A percentile compares a stretch with the other conserved stretches of the same genome.
Conservation (phyloP, 345 rosid species). For the Melaleuca alternifolia region DNA sequence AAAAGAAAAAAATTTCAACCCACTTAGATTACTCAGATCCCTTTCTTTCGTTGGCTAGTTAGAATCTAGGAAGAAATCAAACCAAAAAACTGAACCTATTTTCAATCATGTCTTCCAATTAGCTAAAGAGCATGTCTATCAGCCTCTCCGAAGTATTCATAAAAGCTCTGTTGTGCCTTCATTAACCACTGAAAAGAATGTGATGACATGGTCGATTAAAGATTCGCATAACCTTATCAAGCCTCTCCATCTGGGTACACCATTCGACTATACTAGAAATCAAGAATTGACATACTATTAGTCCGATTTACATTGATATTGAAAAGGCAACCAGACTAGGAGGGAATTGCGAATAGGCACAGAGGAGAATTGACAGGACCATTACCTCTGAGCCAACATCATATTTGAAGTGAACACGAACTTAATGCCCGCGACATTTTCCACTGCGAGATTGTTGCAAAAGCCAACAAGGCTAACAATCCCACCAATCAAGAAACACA, state of each 20-base stretch:
- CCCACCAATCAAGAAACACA: slow-evolving; percentile 55
- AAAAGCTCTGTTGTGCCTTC: background rate
- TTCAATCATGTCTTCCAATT: background rate
- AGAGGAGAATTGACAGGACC: background rate
- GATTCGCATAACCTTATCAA: background rate
- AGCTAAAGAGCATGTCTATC: background rate
- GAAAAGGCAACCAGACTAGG: background rate
- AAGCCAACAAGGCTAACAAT: slow-evolving; percentile 76
- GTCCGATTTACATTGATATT: background rate
- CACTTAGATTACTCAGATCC: background rate
- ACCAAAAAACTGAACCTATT: background rate
- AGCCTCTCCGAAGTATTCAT: background rate
- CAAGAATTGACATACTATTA: background rate
- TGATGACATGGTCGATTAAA: background rate
- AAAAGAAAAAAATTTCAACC: background rate
- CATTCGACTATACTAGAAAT: background rate
- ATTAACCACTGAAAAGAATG: background rate
- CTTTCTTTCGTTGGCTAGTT: background rate
- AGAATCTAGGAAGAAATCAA: background rate
- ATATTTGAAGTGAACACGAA: slow-evolving; percentile 78
- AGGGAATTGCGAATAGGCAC: background rate
- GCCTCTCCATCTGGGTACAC: background rate
- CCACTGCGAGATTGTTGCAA: slow-evolving; percentile 73
- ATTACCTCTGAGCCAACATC: slow-evolving; percentile 58
- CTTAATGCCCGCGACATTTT: slow-evolving; percentile 72